These are phyloP conservation scores for Udeniomyces megalosporus DNA, from an alignment of 768 basidiomycete species.

Conservation along the genomic window DNA sequence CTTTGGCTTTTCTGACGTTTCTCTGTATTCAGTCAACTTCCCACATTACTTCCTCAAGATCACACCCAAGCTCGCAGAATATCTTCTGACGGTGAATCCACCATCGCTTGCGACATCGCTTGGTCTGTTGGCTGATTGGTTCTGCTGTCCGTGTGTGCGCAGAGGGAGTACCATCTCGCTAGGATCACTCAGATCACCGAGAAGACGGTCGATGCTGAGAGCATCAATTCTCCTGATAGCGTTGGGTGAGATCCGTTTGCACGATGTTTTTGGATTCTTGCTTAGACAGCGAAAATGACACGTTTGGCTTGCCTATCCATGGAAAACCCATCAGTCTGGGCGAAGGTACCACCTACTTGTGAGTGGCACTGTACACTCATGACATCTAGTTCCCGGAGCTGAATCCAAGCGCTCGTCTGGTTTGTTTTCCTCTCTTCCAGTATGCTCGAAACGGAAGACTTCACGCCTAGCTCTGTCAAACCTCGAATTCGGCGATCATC, in stretches of 20 bases:
- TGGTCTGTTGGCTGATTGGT: too few relatives aligned
- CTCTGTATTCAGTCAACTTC: conserved; percentile 53
- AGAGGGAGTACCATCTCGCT: conserved; percentile 13
- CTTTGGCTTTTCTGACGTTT: background rate
- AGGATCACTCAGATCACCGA: conserved; percentile 8
- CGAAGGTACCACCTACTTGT: background rate
- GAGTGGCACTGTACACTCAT: background rate
- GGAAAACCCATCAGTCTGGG: background rate
- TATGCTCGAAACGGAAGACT: conserved; percentile 9
- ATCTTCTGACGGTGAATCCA: conserved; percentile 2
- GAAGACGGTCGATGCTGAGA: conserved; percentile 9
- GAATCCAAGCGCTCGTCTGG: background rate
- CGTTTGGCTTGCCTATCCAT: background rate
- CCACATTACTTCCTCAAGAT: conserved; percentile 95
- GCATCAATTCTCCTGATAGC: background rate
- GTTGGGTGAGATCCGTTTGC: background rate
- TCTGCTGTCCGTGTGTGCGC: background rate
- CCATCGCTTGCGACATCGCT: background rate
- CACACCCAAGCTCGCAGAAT: conserved; percentile 63
- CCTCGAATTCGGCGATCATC: background rate
- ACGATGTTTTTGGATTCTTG: background rate
- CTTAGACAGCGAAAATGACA: background rate
- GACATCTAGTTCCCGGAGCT: background rate
- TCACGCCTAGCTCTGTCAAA: conserved; percentile 4
- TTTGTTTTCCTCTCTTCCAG: conserved; percentile 2